These are phyloP conservation scores for Saccharomyces hybrid DNA, from an alignment of 1,139 yeast species.

Conservation along the genomic window DNA sequence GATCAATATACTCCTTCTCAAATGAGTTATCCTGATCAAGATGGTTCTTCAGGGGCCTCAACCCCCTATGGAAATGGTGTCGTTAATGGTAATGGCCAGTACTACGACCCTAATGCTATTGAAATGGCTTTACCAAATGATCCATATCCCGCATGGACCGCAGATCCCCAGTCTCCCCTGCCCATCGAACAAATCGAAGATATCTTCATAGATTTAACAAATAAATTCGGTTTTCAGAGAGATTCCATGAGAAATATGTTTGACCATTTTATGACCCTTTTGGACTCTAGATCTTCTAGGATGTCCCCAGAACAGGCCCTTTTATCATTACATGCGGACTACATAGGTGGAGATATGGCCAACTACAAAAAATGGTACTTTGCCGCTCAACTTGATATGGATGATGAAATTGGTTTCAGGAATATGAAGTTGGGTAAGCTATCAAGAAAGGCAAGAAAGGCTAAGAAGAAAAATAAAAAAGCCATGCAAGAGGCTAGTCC, in stretches of 20 bases:
- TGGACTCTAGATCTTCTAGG: constrained; percentile 93
- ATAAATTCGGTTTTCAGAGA: constrained; percentile 94
- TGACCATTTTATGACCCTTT: constrained; percentile 86
- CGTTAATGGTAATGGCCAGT: constrained; percentile 1
- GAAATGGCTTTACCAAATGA: constrained; percentile 49
- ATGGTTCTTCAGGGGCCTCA: constrained; percentile 81
- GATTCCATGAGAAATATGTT: constrained; percentile 96
- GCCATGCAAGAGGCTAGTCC: constrained; percentile 44
- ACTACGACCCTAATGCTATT: constrained; percentile 56
- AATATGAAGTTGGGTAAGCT: constrained; percentile 75
- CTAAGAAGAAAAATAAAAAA: constrained; percentile 55
- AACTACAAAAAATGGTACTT: constrained; percentile 95
- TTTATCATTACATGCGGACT: constrained; percentile 88
- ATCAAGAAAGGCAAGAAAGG: constrained; percentile 46
- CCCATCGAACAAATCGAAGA: constrained; percentile 84
- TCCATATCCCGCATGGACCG: constrained; percentile 95
- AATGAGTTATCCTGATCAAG: constrained; percentile 70
- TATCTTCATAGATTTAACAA: constrained; percentile 80
- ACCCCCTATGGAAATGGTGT: constrained; percentile 70
- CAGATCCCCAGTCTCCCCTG: constrained; percentile 83
- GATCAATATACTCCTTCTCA: constrained; percentile 82
- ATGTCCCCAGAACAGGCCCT: constrained; percentile 96
- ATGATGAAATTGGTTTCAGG: constrained; percentile 71
- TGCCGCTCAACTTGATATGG: constrained; percentile 84
- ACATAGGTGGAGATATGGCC: constrained; percentile 89